Evolutionary conservation across 129 eudicot species (phyloP), one percentile per base, ranked within the genome.

Genomic region (Flaveria ramosissima): DNA sequence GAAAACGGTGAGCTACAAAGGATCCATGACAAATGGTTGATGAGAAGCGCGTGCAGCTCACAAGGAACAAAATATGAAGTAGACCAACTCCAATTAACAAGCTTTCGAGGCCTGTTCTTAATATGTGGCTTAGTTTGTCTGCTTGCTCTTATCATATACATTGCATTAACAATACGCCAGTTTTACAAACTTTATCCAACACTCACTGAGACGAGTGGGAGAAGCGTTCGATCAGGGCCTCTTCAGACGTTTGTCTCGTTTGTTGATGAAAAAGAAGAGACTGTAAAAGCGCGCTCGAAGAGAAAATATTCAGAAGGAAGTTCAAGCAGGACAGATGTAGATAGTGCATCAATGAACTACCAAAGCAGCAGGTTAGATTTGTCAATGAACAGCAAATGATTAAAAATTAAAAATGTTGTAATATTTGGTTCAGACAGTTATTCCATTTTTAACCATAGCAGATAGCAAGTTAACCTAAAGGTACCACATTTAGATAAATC

Each of bases 1-100:
- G 98, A 90, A 72, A 90, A 62, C 45, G 96, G 98, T 2, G 98
- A 92, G 24, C 89, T 92, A 27, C 96, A 92, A 78, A 56, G 94
- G 67, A 90, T 92, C 27, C 98, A 90, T 32, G 94, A 92, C 80
- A 90, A 92, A 67, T 92, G 96, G 96, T 76, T 92, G 15, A 53
- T 66, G 78, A 83, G 86, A 78, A 88, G 94, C 15, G 86, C 94
- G 16, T 92, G 98, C 78, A 83, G 84, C 51, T 88, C 88, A 6
- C 90, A 84, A 45, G 83, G 74, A 20, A 66, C 95, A 10, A 63
- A 80, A 77, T 80, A 81, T 30, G 86, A 74, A 64, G 90, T 85
- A 20, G 96, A 90, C 78, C 78, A 85, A 62, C 92, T 92, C 4
- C 66, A 85, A 57, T 83, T 92, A 52, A 84, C 76, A 23, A 90